Conservation (phyloP, 164 flowering plant genomes). For the Aristolochia contorta region DNA sequence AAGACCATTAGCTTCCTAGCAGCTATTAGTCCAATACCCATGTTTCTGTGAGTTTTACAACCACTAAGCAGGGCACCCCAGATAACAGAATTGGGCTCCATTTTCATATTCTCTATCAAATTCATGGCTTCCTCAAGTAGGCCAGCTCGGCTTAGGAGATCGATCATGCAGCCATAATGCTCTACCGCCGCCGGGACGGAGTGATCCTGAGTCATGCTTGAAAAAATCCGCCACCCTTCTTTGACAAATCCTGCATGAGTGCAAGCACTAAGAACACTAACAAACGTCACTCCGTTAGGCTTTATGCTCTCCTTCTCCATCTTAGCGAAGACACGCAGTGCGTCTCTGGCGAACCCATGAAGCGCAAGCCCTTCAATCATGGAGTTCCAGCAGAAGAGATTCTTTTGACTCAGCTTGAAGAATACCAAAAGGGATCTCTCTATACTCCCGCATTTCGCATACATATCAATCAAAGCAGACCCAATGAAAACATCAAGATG, state of each 20-base stretch:
- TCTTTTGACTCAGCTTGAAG: slow-evolving; percentile 49
- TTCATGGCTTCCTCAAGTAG: slow-evolving; percentile 52
- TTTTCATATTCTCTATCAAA: slow-evolving; percentile 41
- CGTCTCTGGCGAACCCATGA: slow-evolving; percentile 55
- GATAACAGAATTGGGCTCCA: slow-evolving; percentile 53
- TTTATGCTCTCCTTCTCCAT: slow-evolving; percentile 41
- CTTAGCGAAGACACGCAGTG: slow-evolving; percentile 41
- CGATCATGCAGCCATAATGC: slow-evolving; percentile 86
- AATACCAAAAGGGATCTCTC: slow-evolving; percentile 63
- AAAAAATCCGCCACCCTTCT: slow-evolving; percentile 45
- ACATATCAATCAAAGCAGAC: slow-evolving; percentile 83
- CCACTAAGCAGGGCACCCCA: slow-evolving; percentile 79
- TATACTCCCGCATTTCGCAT: slow-evolving; percentile 70
- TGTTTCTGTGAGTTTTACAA: slow-evolving; percentile 53
- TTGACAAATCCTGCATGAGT: slow-evolving; percentile 69
- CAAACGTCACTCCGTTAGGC: slow-evolving; percentile 58
- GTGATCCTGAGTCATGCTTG: slow-evolving; percentile 41
- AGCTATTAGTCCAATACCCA: slow-evolving; percentile 52
- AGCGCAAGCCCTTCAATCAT: slow-evolving; percentile 60
- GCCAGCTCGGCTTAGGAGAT: slow-evolving; percentile 61
- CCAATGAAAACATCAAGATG: slow-evolving; percentile 59
- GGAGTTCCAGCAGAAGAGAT: slow-evolving; percentile 69
- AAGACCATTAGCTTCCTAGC: slow-evolving; percentile 35
- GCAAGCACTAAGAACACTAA: slow-evolving; percentile 64
- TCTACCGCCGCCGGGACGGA: slow-evolving; percentile 39